phyloP scores from a whole-genome alignment of 805 yeast species.

The Lipomyces yamadae region DNA sequence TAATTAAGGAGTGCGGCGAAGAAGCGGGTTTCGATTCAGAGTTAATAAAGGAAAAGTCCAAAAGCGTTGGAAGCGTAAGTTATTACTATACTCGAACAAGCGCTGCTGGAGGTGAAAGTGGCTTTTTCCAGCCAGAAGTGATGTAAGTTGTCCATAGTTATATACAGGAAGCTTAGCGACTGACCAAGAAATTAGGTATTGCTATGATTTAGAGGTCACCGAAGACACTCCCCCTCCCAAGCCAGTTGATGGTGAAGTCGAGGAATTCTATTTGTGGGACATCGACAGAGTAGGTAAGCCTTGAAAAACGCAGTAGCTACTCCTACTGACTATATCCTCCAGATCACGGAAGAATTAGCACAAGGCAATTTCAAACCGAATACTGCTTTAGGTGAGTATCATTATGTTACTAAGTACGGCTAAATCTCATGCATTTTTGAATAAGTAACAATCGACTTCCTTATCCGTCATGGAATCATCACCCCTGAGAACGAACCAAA shows the following conservation, averaged over 20 bases:
- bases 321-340: background rate
- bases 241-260: slow-evolving; percentile 77
- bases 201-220: slow-evolving; percentile 70
- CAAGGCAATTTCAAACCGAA: slow-evolving; percentile 83
- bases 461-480: slow-evolving; percentile 81
- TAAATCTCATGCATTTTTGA: background rate
- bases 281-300: slow-evolving; percentile 52
- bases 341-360: slow-evolving; percentile 54
- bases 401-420: slow-evolving; percentile 39
- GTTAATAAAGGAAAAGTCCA: slow-evolving; percentile 54
- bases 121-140: slow-evolving; percentile 85
- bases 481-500: slow-evolving; percentile 69
- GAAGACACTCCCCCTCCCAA: slow-evolving; percentile 53
- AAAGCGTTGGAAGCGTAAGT: slow-evolving; percentile 66
- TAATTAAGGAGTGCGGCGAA: slow-evolving; percentile 82
- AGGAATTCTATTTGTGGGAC: slow-evolving; percentile 67
- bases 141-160: slow-evolving; percentile 48
- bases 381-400: slow-evolving; percentile 58
- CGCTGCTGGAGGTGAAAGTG: slow-evolving; percentile 51
- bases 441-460: slow-evolving; percentile 72
- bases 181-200: slow-evolving; percentile 45
- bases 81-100: slow-evolving; percentile 51
- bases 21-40: slow-evolving; percentile 78
- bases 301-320: too few relatives aligned
- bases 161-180: background rate